Evolutionary conservation across 768 basidiomycete genomes (phyloP).

Genomic region (Suillus placidus): DNA sequence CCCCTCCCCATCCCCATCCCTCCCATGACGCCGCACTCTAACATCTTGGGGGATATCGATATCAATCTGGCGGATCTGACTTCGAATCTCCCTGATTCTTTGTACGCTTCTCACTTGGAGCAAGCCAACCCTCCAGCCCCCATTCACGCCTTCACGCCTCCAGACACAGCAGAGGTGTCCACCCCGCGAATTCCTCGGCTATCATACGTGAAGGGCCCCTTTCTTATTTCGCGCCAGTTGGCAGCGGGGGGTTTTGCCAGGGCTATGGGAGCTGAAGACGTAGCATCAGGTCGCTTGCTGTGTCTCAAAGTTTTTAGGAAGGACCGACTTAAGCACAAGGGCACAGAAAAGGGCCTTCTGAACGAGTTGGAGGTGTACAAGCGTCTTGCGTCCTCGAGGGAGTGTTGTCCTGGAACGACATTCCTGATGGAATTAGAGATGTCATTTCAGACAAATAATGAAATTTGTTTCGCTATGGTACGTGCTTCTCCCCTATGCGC

Average conservation of each 20-base stretch:
- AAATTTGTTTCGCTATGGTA: slow-evolving; percentile 45
- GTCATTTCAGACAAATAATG: slow-evolving; percentile 33
- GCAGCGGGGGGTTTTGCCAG: slow-evolving; percentile 25
- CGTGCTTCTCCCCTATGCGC: slow-evolving; percentile 9
- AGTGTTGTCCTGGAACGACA: slow-evolving; percentile 24
- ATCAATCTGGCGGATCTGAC: not conserved
- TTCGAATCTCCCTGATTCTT: not conserved
- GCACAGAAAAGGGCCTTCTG: slow-evolving; percentile 22
- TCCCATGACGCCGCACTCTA: not conserved
- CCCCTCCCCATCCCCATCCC: not conserved
- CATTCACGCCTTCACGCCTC: not conserved
- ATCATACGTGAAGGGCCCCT: slow-evolving; percentile 22
- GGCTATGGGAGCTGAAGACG: slow-evolving; percentile 28
- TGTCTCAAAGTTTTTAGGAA: slow-evolving; percentile 43
- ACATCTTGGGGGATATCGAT: not conserved
- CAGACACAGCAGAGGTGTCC: not conserved
- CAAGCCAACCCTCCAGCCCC: no score
- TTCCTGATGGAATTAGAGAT: slow-evolving; percentile 45
- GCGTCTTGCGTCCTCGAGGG: slow-evolving; percentile 30
- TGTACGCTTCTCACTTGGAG: not conserved
- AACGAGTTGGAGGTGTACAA: slow-evolving; percentile 40
- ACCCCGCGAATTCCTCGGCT: not conserved
- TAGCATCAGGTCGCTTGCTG: slow-evolving; percentile 33
- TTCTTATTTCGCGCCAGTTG: slow-evolving; percentile 21
- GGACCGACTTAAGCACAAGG: slow-evolving; percentile 15